A percentile compares a stretch with the other conserved stretches of the same genome.
phyloP scores from a whole-genome alignment of 257 asterid species.

The Nemophila menziesii region DNA sequence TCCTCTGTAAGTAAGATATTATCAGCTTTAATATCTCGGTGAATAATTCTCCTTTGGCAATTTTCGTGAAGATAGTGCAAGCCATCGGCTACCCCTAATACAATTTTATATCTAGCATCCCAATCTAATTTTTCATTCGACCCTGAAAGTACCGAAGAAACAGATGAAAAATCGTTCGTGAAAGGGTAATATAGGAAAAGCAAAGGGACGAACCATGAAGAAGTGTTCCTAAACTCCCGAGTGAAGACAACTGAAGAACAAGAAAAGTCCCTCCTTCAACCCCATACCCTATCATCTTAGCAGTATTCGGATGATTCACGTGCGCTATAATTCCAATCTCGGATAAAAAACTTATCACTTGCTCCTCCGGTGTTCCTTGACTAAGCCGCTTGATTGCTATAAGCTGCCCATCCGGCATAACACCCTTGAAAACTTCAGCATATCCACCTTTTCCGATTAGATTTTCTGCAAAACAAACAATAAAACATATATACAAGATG shows the following conservation, averaged over 20 bases:
- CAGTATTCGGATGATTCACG: slow-evolving; percentile 58
- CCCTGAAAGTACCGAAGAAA: slow-evolving; percentile 19
- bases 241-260: slow-evolving; percentile 45
- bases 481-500: neutral
- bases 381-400: slow-evolving; percentile 52
- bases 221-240: slow-evolving; percentile 55
- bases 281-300: slow-evolving; percentile 66
- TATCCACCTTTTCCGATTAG: slow-evolving; percentile 59
- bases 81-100: slow-evolving; percentile 60
- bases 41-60: slow-evolving; percentile 51
- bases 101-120: slow-evolving; percentile 47
- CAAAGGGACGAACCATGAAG: slow-evolving; percentile 35
- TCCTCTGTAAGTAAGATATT: slow-evolving; percentile 53
- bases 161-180: neutral
- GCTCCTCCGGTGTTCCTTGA: slow-evolving; percentile 37
- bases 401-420: slow-evolving; percentile 39
- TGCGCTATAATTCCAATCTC: slow-evolving; percentile 71
- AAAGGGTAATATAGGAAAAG: neutral
- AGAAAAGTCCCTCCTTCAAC: slow-evolving; percentile 60
- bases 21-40: slow-evolving; percentile 59
- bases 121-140: slow-evolving; percentile 33
- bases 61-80: slow-evolving; percentile 48
- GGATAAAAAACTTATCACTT: slow-evolving; percentile 30
- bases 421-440: slow-evolving; percentile 63
- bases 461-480: slow-evolving; percentile 29